These are phyloP conservation scores for Galeopsis tetrahit DNA, from an alignment of 257 asterid species.

Conservation along the genomic window DNA sequence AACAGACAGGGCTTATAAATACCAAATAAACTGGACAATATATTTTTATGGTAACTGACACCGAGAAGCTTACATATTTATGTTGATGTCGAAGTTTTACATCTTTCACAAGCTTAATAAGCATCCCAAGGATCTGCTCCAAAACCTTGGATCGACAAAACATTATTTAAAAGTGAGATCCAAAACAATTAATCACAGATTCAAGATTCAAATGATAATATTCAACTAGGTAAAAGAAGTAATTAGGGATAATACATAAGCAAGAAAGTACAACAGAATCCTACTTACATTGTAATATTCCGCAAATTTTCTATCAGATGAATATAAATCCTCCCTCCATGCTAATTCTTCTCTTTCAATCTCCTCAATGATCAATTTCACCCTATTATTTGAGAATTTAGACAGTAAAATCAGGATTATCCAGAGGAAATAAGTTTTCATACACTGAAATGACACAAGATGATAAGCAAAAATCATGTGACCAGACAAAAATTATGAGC, in stretches of 20 bases:
- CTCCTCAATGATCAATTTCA: constrained; percentile 89
- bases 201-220: constrained; percentile 24
- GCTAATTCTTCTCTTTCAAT: constrained; percentile 96
- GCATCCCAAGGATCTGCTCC: constrained; percentile 99
- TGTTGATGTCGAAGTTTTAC: constrained; percentile 93
- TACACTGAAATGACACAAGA: constrained; percentile 13
- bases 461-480: constrained; percentile 9
- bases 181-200: constrained; percentile 6
- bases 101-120: constrained; percentile 96
- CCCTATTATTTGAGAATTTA: constrained; percentile 58
- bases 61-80: constrained; percentile 74
- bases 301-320: constrained; percentile 94
- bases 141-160: constrained; percentile 64
- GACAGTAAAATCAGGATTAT: constrained; percentile 29
- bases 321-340: constrained; percentile 91
- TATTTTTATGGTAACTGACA: constrained; percentile 21
- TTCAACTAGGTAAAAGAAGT: constrained; percentile 25
- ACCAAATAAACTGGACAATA: constrained; percentile 11
- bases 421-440: neutral
- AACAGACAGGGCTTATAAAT: constrained; percentile 7
- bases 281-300: constrained; percentile 86
- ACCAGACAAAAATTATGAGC: constrained; percentile 14
- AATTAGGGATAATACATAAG: constrained; percentile 19
- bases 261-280: constrained; percentile 17
- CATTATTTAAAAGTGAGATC: constrained; percentile 26